Evolutionary conservation across 1,284 basidiomycete species (phyloP), one percentile per base, ranked within the genome.

Genomic region (Neolentinus lepideus): DNA sequence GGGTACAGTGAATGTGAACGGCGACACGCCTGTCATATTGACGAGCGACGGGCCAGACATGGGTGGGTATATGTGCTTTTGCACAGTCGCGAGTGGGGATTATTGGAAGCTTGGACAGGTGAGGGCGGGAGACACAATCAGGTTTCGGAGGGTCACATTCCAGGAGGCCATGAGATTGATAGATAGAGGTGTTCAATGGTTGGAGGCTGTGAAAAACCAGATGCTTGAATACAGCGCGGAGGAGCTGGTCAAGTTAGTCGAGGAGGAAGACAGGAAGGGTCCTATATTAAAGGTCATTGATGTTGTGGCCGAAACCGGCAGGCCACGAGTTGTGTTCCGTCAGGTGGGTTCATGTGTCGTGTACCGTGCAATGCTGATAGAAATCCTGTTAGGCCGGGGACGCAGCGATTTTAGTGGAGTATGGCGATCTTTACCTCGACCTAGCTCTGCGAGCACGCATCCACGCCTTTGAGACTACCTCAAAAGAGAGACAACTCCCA

Each of bases 21-120:
- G 87, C 1, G 85, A 90, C 62, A 85, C 84, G 0, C 85, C 88
- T 0, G 84, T 89, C 1, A 79, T 88, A 24, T 67, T 88, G 45
- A 78, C 78, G 0, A 74, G 77, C 27, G 86, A 86, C 62, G 81
- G 80, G 0, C 85, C 83, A 0, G 80, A 83, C 63, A 82, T 84
- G 82, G 82, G 83, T 12, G 83, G 83, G 3, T 84, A 84, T 57
- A 60, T 80, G 2, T 83, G 81, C 61, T 57, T 77, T n/a, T 80
- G 79, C 57, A 80, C 80, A 0, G 70, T 84, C 8, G 73, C 75
- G 1, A 72, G 73, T 3, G 73, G 71, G 1, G 81, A 84, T 54
- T 81, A 80, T 65, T 86, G 83, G 81, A 85, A 85, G 59, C 58
- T 84, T 1, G 85, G 85, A 0, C 85, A 87, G 62, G 60, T 86